These are phyloP conservation scores for Brassica napus DNA, from an alignment of 345 rosid species.

Conservation along the genomic window DNA sequence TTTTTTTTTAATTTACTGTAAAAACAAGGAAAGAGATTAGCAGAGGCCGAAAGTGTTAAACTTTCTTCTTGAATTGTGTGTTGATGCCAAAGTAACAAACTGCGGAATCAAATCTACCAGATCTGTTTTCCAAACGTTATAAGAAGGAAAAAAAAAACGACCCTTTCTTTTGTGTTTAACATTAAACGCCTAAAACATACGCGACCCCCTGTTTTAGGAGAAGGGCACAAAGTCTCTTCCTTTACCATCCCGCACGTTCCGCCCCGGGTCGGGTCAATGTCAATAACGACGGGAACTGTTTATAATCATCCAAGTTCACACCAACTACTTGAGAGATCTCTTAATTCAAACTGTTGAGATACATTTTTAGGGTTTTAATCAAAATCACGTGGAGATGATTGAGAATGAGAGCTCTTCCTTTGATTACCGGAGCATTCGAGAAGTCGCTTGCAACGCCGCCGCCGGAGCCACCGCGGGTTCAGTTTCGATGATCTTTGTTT, in stretches of 20 bases:
- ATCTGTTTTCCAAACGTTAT: background rate
- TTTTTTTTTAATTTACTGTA: background rate
- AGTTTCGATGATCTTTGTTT: constrained; percentile 14
- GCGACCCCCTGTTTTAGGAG: constrained; percentile 3
- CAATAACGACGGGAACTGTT: constrained; percentile 15
- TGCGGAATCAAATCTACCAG: constrained; percentile 11
- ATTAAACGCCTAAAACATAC: constrained; percentile 26
- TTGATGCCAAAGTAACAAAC: constrained; percentile 8
- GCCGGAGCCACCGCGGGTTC: constrained; percentile 95
- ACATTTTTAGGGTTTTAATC: constrained; percentile 11
- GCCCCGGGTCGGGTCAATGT: constrained; percentile 37
- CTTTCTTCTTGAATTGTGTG: constrained; percentile 34
- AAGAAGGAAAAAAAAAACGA: background rate
- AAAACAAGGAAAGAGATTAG: background rate
- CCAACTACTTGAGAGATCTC: constrained; percentile 11
- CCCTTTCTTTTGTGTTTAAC: constrained; percentile 3
- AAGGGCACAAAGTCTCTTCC: constrained; percentile 22
- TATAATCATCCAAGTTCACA: background rate
- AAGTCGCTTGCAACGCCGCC: constrained; percentile 53
- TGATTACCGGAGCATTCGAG: constrained; percentile 44
- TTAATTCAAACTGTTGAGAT: constrained; percentile 3
- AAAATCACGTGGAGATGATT: constrained; percentile 42
- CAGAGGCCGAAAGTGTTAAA: constrained; percentile 10
- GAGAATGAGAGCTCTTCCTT: constrained; percentile 44
- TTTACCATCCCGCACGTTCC: constrained; percentile 30